Base-by-base conservation (phyloP, 2,329 filamentous ascomycete genomes). In the Ceratocystis papillata region DNA sequence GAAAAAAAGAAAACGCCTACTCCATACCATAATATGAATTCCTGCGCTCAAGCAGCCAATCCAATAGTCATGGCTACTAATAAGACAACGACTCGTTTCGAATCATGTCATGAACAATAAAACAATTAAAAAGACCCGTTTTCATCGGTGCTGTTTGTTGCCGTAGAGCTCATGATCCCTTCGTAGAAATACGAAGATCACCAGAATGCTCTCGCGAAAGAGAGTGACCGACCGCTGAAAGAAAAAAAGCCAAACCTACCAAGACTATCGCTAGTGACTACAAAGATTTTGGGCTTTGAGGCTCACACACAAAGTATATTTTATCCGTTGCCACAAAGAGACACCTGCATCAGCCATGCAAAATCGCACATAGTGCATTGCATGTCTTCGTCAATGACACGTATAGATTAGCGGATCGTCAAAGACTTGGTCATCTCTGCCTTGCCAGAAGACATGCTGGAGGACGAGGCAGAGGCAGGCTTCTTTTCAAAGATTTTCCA, bases 401-500 rank as follows among this genome's bases (percentile, higher is more conserved):
- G 64, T 70, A 68, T 68, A 64, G 20, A 45, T 53, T 84, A 94
- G 74, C 89, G 87, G 75, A 93, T 93, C 59, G 92, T 96, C 88
- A 96, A 96, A 77, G 93, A 90, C 86, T 96, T 96, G 74, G 86
- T 86, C 82, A 93, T 88, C 73, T 89, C 86, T 66, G 88, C 90
- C 79, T 93, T 93, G 76, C 83, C 84, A 62, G 87, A 87, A 68
- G 87, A 80, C 69, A 85, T 86, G 67, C 86, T 82, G 71, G 83
- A 81, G 62, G 85, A 83, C 63, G 86, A 83, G 68, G 83, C 79
- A 67, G 83, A 80, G 65, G 90, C 91, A 20, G 92, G 81, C 84
- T 96, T 97, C 84, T 96, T 96, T 83, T 99, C 94, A 74, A 99
- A 99, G 72, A 99, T 83, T 86, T 99, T 99, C 94, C 94, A 99